Evolutionary conservation across 306 rosid species (phyloP), one percentile per base, ranked within the genome.

Genomic region (Gleditsia sinensis): DNA sequence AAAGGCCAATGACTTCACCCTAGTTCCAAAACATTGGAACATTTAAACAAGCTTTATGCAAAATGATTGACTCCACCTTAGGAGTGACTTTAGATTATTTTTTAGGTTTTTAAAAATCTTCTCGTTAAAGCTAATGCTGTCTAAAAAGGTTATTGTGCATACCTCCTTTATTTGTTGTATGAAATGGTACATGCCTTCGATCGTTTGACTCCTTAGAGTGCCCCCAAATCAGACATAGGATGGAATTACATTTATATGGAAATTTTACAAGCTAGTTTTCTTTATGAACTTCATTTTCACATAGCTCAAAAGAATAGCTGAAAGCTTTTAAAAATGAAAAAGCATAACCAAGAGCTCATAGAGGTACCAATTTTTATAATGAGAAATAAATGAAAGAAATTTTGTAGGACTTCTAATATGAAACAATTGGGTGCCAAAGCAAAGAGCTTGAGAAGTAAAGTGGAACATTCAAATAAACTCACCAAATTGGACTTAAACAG

Each of bases 201-300:
- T 85, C 39, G 96, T 87, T 63, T 75, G 90, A 80, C 94, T 83
- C 84, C 94, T 85, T 43, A 91, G 59, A 19, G 89, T 80, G 45
- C 97, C 94, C 21, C 97, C 91, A 65, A 91, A 87, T 69, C 78
- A 83, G 37, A 86, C 92, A 54, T 73, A 46, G 1, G 85, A 61
- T 16, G 94, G 92, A 81, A 82, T 87, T 64, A 78, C 83, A 42
- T 91, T 83, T 48, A 24, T 34, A 13, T 72, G 23, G 49, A 55
- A 39, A 51, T 34, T 60, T 25, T 30, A 27, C 59, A 21, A 30
- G 49, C 71, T 74, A 16, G 49, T 3, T 11, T 49, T 49, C 55
- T 34, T 37, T 5, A n/a, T 23, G 48, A 7, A 33, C 3, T 34
- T 34, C 33, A 56, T 42, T 24, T 32, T 64, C 19, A 53, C 69